A percentile compares a stretch with the other conserved stretches of the same genome.
These are phyloP conservation scores for Colletotrichum noveboracense DNA, from an alignment of 2,329 filamentous ascomycete genomes.

Conservation along the genomic window DNA sequence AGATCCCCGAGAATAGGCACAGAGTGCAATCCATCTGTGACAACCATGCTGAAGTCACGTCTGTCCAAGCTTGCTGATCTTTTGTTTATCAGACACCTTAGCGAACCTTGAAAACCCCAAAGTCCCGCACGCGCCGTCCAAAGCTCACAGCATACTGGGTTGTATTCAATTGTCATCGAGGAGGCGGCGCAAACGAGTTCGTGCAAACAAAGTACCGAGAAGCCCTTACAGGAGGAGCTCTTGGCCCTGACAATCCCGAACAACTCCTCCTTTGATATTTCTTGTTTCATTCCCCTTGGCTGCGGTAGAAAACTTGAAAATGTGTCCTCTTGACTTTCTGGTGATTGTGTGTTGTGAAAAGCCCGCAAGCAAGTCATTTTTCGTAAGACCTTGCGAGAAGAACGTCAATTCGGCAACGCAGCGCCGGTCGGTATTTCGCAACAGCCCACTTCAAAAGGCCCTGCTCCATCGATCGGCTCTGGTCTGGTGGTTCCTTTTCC, in stretches of 20 bases:
- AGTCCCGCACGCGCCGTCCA: not conserved
- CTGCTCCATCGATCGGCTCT: slow-evolving; percentile 9
- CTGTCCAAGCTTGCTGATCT: not conserved
- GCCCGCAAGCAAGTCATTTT: not conserved
- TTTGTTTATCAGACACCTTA: slow-evolving; percentile 4
- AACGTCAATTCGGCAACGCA: not conserved
- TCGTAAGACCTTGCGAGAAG: not conserved
- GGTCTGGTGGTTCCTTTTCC: not conserved
- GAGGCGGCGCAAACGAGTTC: not conserved
- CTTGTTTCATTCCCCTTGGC: not conserved
- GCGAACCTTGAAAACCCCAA: not conserved
- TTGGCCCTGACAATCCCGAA: not conserved
- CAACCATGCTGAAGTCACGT: not conserved
- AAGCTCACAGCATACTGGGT: not conserved
- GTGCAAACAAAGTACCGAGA: not conserved
- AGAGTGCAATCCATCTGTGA: slow-evolving; percentile 5
- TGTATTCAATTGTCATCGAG: not conserved
- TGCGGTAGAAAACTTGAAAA: not conserved
- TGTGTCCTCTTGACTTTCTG: not conserved
- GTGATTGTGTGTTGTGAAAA: not conserved
- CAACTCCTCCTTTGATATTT: not conserved
- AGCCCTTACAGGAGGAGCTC: not conserved
- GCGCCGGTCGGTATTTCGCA: not conserved
- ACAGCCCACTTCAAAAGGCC: not conserved
- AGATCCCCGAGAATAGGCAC: slow-evolving; percentile 4